These are phyloP conservation scores for Saturnispora mendoncae DNA, from an alignment of 805 yeast species.

Conservation along the genomic window DNA sequence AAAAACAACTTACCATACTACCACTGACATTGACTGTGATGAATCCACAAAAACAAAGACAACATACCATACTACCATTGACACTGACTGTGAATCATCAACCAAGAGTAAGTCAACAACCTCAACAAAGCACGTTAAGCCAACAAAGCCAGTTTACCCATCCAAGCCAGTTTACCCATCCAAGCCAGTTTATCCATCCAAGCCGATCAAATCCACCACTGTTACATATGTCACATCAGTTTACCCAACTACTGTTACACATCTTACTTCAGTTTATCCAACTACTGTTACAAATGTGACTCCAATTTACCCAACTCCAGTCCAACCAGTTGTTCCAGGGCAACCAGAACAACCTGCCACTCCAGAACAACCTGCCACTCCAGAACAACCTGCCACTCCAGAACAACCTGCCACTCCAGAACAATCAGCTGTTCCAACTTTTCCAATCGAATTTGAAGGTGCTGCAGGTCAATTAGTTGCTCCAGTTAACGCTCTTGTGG, in stretches of 20 bases:
- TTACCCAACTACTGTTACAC: not conserved
- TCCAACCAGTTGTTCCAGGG: not conserved
- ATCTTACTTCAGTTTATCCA: not conserved
- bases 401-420: not conserved
- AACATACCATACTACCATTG: not conserved
- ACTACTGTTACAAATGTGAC: too few species aligned
- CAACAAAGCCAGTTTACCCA: conserved; percentile 2
- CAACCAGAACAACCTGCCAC: not conserved
- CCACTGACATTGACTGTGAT: not conserved
- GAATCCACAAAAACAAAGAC: not conserved
- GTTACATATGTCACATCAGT: too few species aligned
- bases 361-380: too few species aligned
- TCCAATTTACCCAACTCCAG: not conserved
- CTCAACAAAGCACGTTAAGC: not conserved
- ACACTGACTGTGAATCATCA: not conserved
- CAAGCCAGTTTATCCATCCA: too few species aligned
- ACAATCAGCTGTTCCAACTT: not conserved
- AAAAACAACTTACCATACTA: not conserved
- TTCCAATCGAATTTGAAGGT: not conserved
- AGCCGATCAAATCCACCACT: too few species aligned
- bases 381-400: too few species aligned
- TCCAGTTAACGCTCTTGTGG: not conserved
- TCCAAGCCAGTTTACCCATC: too few species aligned
- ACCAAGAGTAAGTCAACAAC: not conserved
- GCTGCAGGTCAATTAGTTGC: conserved; percentile 1